A percentile compares a stretch with the other conserved stretches of the same genome.
These are phyloP conservation scores for Calonectria pseudoturangicola DNA, from an alignment of 2,329 filamentous ascomycete species.

Conservation along the genomic window DNA sequence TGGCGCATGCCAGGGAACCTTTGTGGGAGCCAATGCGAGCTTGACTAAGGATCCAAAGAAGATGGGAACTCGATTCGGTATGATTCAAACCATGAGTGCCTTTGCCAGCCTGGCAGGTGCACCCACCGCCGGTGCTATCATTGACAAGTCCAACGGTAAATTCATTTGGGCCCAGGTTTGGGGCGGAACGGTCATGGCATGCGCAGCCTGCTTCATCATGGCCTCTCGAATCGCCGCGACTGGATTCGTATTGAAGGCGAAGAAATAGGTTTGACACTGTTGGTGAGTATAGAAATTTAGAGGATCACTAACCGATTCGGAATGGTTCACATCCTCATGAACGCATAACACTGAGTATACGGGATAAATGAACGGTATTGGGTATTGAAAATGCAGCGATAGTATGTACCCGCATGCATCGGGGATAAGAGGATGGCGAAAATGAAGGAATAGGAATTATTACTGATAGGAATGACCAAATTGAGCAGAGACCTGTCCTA, in stretches of 20 bases:
- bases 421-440: not conserved
- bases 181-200: conserved; percentile 64
- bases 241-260: conserved; percentile 60
- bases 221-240: conserved; percentile 60
- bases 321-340: not conserved
- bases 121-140: conserved; percentile 59
- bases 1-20: conserved; percentile 56
- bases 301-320: not conserved
- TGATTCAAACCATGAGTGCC: conserved; percentile 64
- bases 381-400: not conserved
- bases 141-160: conserved; percentile 50
- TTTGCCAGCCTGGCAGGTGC: conserved; percentile 66
- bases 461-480: not conserved
- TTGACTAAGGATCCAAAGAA: conserved; percentile 63
- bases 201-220: conserved; percentile 57
- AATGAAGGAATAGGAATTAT: not conserved
- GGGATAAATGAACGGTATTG: not conserved
- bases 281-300: not conserved
- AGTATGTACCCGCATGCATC: not conserved
- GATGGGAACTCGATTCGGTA: conserved; percentile 65
- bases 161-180: conserved; percentile 68
- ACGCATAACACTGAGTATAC: not conserved
- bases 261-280: conserved; percentile 54
- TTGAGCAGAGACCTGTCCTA: too few relatives aligned
- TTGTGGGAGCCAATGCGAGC: conserved; percentile 62